Evolutionary conservation across 2,329 filamentous ascomycete species (phyloP), one percentile per base, ranked within the genome.

Genomic region (Ustulina deusta): DNA sequence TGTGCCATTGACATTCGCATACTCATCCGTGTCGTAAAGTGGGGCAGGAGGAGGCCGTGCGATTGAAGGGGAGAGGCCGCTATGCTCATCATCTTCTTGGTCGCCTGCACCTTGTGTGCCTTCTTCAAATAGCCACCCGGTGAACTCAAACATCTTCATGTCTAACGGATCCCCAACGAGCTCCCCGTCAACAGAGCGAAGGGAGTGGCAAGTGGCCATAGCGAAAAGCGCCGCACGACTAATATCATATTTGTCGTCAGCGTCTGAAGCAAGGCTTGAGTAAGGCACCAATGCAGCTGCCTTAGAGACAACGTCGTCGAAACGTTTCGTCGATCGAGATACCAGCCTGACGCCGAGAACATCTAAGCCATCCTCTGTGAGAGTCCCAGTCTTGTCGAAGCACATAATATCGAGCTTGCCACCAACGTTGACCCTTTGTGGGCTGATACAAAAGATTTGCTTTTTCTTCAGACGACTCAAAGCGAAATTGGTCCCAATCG

Each of bases 101-200:
- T 88, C 88, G 32, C 85, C 87, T 27, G 85, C 81, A 60, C 86
- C 86, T 72, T 94, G 90, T 52, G 90, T 90, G 1, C 94, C 93
- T 82, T 99, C 96, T 78, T 97, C 92, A 73, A 93, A 99, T 3
- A 89, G 87, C 96, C 96, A 99, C 6, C 88, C 87, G 0, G 96
- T 98, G 73, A 97, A 99, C 71, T 97, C 91, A 77, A 99, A 99
- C 96, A 99, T 99, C 78, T 98, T 98, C 65, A 97, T 85, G 78
- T 99, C 96, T 1, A 99, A 84, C 4, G 97, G 96, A 75, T 99
- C 96, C 0, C 96, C 96, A 38, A 99, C 86, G 46, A 98, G 87
- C 77, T 97, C 94, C 55, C 89, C 91, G 69, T 98, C 94, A 17
- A 99, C 91, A 11, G 91, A 88, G 54, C 94, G 89, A 9, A 99